These are phyloP conservation scores for Plasmodium coatneyi DNA, from an alignment of 169 alveolate genomes.

Conservation along the genomic window DNA sequence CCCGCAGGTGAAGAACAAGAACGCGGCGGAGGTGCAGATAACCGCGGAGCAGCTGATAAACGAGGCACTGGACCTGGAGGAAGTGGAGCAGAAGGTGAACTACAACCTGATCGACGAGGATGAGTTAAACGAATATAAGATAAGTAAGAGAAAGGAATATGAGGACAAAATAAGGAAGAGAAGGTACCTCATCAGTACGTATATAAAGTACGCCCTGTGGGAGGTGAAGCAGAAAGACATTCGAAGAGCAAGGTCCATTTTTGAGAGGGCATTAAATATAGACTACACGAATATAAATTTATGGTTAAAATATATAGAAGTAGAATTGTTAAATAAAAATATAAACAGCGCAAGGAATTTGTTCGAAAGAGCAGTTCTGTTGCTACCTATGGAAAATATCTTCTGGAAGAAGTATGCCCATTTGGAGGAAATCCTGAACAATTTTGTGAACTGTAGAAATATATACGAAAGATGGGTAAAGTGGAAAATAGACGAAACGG, in stretches of 20 bases:
- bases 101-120: conserved; percentile 91
- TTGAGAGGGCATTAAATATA: conserved; percentile 97
- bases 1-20: conserved; percentile 94
- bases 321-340: conserved; percentile 97
- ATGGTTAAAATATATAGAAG: conserved; percentile 98
- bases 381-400: conserved; percentile 97
- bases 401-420: conserved; percentile 99
- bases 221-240: conserved; percentile 97
- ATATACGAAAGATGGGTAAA: conserved; percentile 98
- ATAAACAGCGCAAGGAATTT: conserved; percentile 96
- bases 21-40: conserved; percentile 97
- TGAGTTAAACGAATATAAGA: conserved; percentile 95
- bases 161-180: conserved; percentile 96
- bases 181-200: conserved; percentile 95
- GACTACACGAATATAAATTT: conserved; percentile 94
- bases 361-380: conserved; percentile 97
- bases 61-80: conserved; percentile 96
- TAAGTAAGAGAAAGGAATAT: conserved; percentile 95
- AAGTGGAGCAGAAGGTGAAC: conserved; percentile 86
- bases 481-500: conserved; percentile 96
- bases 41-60: conserved; percentile 98
- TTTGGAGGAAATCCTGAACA: conserved; percentile 98
- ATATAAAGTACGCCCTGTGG: conserved; percentile 98
- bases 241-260: conserved; percentile 95
- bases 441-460: conserved; percentile 95